Evolutionary conservation across 1,284 basidiomycete genomes (phyloP).

Genomic region (Boletellus dicymbophilus): DNA sequence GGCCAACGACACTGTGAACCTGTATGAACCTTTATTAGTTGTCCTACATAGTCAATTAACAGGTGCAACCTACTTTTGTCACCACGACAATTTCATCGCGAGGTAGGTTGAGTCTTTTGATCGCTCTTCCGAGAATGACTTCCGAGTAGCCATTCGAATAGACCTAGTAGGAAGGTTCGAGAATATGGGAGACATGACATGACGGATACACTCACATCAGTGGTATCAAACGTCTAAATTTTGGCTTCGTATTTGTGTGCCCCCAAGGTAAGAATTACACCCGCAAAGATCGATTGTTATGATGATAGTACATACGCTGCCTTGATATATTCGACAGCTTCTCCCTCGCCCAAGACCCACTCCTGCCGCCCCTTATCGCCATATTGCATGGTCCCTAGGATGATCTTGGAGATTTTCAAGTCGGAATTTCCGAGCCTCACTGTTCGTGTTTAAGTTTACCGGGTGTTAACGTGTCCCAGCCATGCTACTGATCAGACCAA

Average conservation of each 20-base stretch:
- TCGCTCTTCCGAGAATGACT: conserved; percentile 75
- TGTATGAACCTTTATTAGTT: conserved; percentile 13
- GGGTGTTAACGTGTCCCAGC: background rate
- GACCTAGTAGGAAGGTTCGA: conserved; percentile 35
- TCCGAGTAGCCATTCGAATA: conserved; percentile 79
- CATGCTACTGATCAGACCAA: background rate
- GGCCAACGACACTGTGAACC: conserved; percentile 41
- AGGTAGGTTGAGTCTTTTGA: conserved; percentile 70
- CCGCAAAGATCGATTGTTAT: background rate
- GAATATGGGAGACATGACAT: background rate
- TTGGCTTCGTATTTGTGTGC: conserved; percentile 55
- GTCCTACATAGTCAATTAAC: background rate
- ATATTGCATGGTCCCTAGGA: conserved; percentile 49
- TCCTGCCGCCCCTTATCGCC: conserved; percentile 48
- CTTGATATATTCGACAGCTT: conserved; percentile 60
- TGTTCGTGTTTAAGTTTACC: conserved; percentile 29
- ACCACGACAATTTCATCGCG: conserved; percentile 77
- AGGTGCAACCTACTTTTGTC: conserved; percentile 56
- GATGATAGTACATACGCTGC: conserved; percentile 39
- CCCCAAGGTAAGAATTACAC: background rate
- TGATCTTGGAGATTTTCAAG: conserved; percentile 52
- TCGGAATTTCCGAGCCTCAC: conserved; percentile 52
- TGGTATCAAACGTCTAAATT: conserved; percentile 72
- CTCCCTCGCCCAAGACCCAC: conserved; percentile 61
- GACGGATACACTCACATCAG: conserved; percentile 39